A percentile compares a stretch with the other conserved stretches of the same genome.
phyloP scores from a whole-genome alignment of 352 stramenopile genomes.

The Pythium aristosporum region DNA sequence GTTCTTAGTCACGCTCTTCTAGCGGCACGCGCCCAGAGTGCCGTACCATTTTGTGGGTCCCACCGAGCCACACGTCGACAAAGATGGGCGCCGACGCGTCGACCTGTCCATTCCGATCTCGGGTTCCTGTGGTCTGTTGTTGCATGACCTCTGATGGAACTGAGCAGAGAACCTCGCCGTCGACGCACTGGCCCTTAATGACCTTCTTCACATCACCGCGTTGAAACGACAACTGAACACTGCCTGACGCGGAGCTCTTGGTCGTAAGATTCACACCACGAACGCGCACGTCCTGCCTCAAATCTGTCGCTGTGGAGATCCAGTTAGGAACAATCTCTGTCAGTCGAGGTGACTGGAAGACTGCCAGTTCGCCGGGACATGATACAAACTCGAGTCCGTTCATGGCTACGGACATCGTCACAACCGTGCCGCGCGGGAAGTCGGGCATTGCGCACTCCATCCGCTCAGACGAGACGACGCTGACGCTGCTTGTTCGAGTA shows the following conservation, averaged over 20 bases:
- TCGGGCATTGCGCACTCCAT: constrained; percentile 67
- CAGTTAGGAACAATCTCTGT: constrained; percentile 54
- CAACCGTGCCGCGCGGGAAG: constrained; percentile 49
- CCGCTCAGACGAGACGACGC: constrained; percentile 37
- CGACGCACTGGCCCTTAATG: constrained; percentile 24
- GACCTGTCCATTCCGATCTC: neutral
- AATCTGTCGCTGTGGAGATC: constrained; percentile 36
- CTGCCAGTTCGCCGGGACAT: constrained; percentile 42
- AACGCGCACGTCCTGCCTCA: constrained; percentile 27
- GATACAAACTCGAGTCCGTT: constrained; percentile 68
- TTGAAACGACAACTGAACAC: constrained; percentile 48
- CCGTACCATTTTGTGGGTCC: constrained; percentile 48
- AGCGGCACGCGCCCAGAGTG: neutral
- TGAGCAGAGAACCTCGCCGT: constrained; percentile 26
- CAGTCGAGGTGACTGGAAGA: constrained; percentile 63
- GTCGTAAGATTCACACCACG: constrained; percentile 62
- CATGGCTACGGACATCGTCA: constrained; percentile 53
- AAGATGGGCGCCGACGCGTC: constrained; percentile 31
- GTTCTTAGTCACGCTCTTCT: neutral
- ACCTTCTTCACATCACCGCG: constrained; percentile 16
- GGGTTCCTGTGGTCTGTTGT: neutral
- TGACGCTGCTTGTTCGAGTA: constrained; percentile 35
- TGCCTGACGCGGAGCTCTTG: constrained; percentile 5
- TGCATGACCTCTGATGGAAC: constrained; percentile 12
- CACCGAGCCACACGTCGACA: constrained; percentile 66